Evolutionary conservation across 345 rosid species (phyloP).

Genomic region (Moricandia moricandioides): DNA sequence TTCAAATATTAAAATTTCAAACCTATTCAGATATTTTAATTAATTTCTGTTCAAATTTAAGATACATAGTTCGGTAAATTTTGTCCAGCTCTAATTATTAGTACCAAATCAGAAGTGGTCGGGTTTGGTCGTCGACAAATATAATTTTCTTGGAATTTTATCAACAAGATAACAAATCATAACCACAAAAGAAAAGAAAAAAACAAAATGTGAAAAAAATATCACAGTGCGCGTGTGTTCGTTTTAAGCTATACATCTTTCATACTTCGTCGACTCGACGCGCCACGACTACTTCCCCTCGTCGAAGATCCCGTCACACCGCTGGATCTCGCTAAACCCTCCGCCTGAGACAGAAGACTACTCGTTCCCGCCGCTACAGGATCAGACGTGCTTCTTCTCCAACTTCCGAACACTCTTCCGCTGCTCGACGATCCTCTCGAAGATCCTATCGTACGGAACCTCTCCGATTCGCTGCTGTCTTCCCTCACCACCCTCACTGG

Average conservation of each 20-base stretch:
- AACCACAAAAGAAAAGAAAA: not conserved
- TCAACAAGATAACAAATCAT: constrained; percentile 24
- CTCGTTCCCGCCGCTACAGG: constrained; percentile 36
- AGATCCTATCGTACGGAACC: constrained; percentile 70
- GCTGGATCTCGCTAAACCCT: constrained; percentile 9
- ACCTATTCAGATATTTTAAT: too few relatives aligned
- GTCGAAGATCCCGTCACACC: constrained; percentile 22
- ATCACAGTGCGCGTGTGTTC: not conserved
- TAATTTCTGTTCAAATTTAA: too few relatives aligned
- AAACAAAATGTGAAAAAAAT: not conserved
- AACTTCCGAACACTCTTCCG: constrained; percentile 69
- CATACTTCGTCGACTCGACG: constrained; percentile 30
- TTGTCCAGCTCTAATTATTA: too few relatives aligned
- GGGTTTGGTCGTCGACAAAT: too few relatives aligned
- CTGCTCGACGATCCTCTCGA: constrained; percentile 62
- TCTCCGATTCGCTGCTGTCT: constrained; percentile 59
- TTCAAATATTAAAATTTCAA: too few relatives aligned
- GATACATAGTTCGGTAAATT: too few relatives aligned
- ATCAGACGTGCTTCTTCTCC: constrained; percentile 75
- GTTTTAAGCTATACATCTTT: constrained; percentile 31
- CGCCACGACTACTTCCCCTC: constrained; percentile 35
- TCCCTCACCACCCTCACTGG: constrained; percentile 84
- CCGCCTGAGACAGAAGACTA: constrained; percentile 34
- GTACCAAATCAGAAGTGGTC: not conserved
- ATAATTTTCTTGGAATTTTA: too few relatives aligned